A percentile compares a stretch with the other conserved stretches of the same genome.
phyloP scores from a whole-genome alignment of 139 green algal species.

The Coccomyxa sp. region DNA sequence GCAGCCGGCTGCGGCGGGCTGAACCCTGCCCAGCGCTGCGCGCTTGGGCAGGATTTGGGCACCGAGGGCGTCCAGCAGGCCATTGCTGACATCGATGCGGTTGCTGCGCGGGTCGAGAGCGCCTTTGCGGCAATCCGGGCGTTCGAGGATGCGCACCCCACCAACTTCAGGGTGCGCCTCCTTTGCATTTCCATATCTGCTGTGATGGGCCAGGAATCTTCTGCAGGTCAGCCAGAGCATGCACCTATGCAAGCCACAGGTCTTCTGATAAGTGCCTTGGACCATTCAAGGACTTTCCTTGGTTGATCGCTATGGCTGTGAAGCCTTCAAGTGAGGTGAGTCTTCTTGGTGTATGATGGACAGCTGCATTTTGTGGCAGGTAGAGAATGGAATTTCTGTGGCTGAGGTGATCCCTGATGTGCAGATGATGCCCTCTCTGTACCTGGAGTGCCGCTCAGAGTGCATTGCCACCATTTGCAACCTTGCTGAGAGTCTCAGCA shows the following conservation, averaged over 20 bases:
- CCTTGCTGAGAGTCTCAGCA: too few species aligned
- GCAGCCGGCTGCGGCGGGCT: background rate
- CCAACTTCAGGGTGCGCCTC: slow-evolving; percentile 12
- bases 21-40: background rate
- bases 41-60: background rate
- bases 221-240: background rate
- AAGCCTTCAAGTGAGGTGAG: background rate
- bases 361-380: too few species aligned
- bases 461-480: too few species aligned
- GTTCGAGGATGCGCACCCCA: slow-evolving; percentile 34
- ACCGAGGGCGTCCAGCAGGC: background rate
- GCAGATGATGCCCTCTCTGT: too few species aligned
- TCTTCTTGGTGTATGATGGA: background rate
- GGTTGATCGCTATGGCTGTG: too few species aligned
- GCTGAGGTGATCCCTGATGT: too few species aligned
- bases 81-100: background rate
- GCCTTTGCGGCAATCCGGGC: slow-evolving; percentile 28
- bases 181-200: background rate
- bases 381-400: too few species aligned
- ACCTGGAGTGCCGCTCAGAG: too few species aligned
- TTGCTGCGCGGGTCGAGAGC: background rate
- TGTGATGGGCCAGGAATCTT: background rate
- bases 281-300: background rate
- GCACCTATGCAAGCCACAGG: background rate
- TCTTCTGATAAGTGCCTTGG: background rate